Base-by-base conservation (phyloP, 768 basidiomycete species). In the Tricholoma hemisulphureum region DNA sequence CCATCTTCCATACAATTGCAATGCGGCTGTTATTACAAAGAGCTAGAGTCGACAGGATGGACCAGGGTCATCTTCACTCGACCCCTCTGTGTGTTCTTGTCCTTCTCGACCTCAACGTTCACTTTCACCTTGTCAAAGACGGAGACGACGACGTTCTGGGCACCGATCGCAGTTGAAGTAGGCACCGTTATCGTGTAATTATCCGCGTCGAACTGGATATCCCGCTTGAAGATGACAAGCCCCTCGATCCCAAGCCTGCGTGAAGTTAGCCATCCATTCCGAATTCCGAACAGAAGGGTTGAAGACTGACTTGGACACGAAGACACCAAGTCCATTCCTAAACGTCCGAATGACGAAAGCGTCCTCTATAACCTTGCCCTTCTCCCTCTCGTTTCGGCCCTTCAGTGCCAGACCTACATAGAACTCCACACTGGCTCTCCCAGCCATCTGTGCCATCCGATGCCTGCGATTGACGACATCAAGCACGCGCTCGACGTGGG, bases 361-460 rank as follows among this genome's bases (percentile, higher is more conserved):
- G 31, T 95, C 91, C 65, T 95, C 93, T 2, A 66, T 73, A 10
- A 92, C 86, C 35, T 72, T 69, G 7, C 64, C 71, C 49, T 78
- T 75, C 57, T 72, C 72, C 65, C 67, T 72, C 64, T 81, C 80
- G 45, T 81, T 81, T 13, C 87, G 79, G 2, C 82, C 85, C 63
- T 93, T 93, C 60, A 98, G 73, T 4, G 95, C 94, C 14, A 99
- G 75, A 0, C 96, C 95, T 24, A 98, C 95, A 65, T 97, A 98
- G 63, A 98, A 99, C 73, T 99, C 96, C 29, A 98, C 89, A 68
- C 93, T 96, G 0, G 97, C 97, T 13, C 97, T 81, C 3, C 95
- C 87, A 0, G 97, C 97, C 91, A 95, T 96, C 68, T 99, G 97
- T 0, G 97, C 97, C 84, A 96, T 90, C 24, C 96, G 83, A 70